Percentiles rank a stretch among this genome's conserved stretches.
Conservation (phyloP, 2,329 filamentous ascomycete species). For the Epichloe sp. region DNA sequence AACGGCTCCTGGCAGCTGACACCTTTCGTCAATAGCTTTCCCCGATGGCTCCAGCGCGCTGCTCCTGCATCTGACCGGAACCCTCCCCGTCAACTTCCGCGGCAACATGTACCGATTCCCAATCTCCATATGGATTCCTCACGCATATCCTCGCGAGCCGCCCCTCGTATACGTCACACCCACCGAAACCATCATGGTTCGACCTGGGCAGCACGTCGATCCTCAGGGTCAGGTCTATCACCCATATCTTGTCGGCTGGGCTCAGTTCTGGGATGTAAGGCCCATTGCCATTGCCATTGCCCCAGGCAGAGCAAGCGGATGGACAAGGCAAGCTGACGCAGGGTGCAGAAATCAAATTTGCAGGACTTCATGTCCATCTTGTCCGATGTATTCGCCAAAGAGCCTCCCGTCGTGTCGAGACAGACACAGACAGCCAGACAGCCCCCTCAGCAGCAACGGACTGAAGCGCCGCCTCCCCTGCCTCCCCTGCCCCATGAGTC, state of each 20-base stretch:
- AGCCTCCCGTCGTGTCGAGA: conserved; percentile 77
- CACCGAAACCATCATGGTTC: conserved; percentile 74
- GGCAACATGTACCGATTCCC: conserved; percentile 85
- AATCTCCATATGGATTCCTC: conserved; percentile 83
- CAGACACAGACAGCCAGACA: conserved; percentile 31
- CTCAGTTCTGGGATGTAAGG: conserved; percentile 76
- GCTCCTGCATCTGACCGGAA: conserved; percentile 75
- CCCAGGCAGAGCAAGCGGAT: conserved; percentile 1
- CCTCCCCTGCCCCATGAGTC: conserved; percentile 60
- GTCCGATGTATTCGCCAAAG: conserved; percentile 80
- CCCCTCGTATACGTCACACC: conserved; percentile 86
- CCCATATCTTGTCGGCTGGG: conserved; percentile 86
- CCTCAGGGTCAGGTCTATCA: conserved; percentile 90
- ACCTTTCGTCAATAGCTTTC: conserved; percentile 52
- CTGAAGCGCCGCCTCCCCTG: conserved; percentile 50
- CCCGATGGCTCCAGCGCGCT: conserved; percentile 79
- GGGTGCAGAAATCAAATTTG: conserved; percentile 60
- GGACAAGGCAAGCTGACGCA: neutral
- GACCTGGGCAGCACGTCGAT: conserved; percentile 89
- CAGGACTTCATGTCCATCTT: conserved; percentile 73
- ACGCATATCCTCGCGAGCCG: conserved; percentile 73
- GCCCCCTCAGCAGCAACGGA: conserved; percentile 18
- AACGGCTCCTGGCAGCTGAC: conserved; percentile 6
- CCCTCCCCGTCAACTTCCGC: conserved; percentile 81
- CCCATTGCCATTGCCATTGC: neutral